Evolutionary conservation across 148 eudicot species (phyloP).

Genomic region (Heliamphora exappendiculata): DNA sequence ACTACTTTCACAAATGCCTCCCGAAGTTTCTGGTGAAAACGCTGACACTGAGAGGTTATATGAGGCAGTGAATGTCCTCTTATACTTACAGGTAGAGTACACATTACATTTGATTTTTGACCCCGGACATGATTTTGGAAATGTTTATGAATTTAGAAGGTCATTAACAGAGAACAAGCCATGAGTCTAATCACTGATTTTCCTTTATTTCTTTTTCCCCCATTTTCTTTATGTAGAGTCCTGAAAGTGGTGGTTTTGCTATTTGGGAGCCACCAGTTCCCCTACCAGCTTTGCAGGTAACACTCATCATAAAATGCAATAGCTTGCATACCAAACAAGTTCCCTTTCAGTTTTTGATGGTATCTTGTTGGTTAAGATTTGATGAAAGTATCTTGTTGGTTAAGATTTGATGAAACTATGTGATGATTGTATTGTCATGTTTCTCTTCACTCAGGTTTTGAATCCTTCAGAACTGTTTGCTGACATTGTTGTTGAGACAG

Average conservation of each 20-base stretch:
- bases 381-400: not conserved
- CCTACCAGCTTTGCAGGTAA: constrained; percentile 31
- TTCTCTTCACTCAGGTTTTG: constrained; percentile 19
- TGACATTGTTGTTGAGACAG: constrained; percentile 34
- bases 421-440: not conserved
- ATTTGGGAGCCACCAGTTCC: constrained; percentile 40
- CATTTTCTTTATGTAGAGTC: constrained; percentile 16
- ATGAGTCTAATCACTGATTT: no score
- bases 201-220: not conserved
- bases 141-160: not conserved
- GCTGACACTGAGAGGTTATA: constrained; percentile 25
- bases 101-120: not conserved
- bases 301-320: not conserved
- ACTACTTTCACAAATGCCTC: constrained; percentile 32
- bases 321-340: not conserved
- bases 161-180: not conserved
- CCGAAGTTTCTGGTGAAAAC: constrained; percentile 33
- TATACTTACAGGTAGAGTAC: constrained; percentile 27
- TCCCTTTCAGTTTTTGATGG: not conserved
- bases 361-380: not conserved
- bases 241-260: constrained; percentile 37
- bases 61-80: constrained; percentile 37
- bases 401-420: not conserved
- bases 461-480: constrained; percentile 46
- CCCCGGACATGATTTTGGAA: no score